phyloP scores from a whole-genome alignment of 2,329 filamentous ascomycete species.

The Periconia digitata region DNA sequence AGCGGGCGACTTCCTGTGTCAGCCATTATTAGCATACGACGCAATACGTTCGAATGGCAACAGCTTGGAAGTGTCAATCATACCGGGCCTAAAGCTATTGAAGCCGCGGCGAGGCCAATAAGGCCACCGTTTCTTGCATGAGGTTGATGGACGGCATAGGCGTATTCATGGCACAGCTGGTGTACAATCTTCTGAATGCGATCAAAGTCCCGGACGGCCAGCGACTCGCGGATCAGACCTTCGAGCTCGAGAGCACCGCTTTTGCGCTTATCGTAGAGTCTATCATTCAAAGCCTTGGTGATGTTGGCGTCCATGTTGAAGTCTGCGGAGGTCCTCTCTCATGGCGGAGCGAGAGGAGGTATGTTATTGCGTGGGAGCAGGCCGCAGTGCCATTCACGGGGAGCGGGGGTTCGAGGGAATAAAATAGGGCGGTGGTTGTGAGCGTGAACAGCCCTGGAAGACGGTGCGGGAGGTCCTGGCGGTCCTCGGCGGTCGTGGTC shows the following conservation, averaged over 20 bases:
- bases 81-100: constrained; percentile 91
- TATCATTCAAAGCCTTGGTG: constrained; percentile 91
- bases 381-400: background rate
- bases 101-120: constrained; percentile 91
- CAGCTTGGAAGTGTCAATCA: constrained; percentile 43
- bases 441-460: background rate
- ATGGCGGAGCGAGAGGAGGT: constrained; percentile 15
- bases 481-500: background rate
- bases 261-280: constrained; percentile 98
- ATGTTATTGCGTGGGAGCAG: background rate
- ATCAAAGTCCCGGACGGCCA: constrained; percentile 73
- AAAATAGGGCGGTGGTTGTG: background rate
- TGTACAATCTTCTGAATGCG: constrained; percentile 86
- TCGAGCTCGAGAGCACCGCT: constrained; percentile 94
- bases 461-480: background rate
- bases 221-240: constrained; percentile 82
- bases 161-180: constrained; percentile 96
- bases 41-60: background rate
- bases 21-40: constrained; percentile 16
- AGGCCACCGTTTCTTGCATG: constrained; percentile 95
- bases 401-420: background rate
- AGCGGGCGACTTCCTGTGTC: constrained; percentile 80
- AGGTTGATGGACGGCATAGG: constrained; percentile 94
- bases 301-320: constrained; percentile 79
- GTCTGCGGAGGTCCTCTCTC: background rate